phyloP scores from a whole-genome alignment of 768 basidiomycete genomes.

The Tremella mesenterica region DNA sequence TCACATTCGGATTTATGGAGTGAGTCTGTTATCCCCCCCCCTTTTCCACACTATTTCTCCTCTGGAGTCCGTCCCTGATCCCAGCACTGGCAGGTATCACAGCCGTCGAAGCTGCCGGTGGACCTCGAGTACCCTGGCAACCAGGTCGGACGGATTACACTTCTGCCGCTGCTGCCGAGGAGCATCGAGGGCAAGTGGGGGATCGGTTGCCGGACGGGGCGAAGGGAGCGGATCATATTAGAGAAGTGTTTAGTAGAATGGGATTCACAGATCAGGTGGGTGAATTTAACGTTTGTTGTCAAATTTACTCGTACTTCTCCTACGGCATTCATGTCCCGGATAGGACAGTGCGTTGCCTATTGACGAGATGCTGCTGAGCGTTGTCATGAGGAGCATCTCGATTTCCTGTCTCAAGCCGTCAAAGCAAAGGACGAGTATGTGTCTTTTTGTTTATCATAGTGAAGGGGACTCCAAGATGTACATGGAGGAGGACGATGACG shows the following conservation, averaged over 20 bases:
- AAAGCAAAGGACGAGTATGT: too few relatives aligned
- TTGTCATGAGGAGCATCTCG: too few relatives aligned
- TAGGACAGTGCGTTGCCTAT: too few relatives aligned
- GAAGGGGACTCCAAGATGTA: too few relatives aligned
- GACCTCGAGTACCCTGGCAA: slow-evolving; percentile 43
- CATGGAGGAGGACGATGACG: too few relatives aligned
- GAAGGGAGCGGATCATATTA: slow-evolving; percentile 40
- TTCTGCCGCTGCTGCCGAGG: slow-evolving; percentile 29
- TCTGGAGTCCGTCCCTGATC: too few relatives aligned
- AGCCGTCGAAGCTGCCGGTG: slow-evolving; percentile 41
- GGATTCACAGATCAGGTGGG: slow-evolving; percentile 41
- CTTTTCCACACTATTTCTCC: too few relatives aligned
- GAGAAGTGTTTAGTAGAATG: slow-evolving; percentile 44
- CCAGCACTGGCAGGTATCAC: slow-evolving; percentile 42
- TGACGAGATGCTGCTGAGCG: too few relatives aligned
- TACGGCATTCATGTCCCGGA: too few relatives aligned
- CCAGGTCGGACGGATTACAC: slow-evolving; percentile 44
- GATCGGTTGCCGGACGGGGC: slow-evolving; percentile 44
- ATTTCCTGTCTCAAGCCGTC: too few relatives aligned
- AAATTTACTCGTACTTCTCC: neutral
- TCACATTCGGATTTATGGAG: slow-evolving; percentile 42
- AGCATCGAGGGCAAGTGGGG: slow-evolving; percentile 39
- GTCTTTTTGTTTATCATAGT: too few relatives aligned
- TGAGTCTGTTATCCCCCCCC: slow-evolving; percentile 8
- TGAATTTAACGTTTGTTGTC: neutral